Conservation (phyloP, 352 stramenopile species). For the Pythium coloratum region DNA sequence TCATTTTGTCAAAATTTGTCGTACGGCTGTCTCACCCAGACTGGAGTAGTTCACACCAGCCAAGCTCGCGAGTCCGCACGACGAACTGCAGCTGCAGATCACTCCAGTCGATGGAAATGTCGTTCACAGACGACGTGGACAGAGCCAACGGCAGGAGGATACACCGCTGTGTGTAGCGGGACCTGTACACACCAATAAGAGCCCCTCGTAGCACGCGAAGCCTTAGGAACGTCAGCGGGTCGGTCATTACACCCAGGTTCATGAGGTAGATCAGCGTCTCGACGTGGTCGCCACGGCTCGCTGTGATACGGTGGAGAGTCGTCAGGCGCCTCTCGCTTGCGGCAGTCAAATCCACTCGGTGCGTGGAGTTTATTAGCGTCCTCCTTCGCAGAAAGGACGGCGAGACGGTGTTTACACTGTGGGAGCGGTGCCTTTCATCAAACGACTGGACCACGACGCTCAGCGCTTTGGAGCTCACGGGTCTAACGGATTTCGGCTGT, state of each 20-base stretch:
- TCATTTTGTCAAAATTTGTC: not conserved
- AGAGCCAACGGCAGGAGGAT: slow-evolving; percentile 5
- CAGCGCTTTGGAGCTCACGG: not conserved
- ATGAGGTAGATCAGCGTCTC: slow-evolving; percentile 14
- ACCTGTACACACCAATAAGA: slow-evolving; percentile 1
- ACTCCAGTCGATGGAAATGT: slow-evolving; percentile 11
- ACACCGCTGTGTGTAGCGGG: not conserved
- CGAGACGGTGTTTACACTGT: not conserved
- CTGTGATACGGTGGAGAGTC: not conserved
- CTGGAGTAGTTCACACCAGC: slow-evolving; percentile 2
- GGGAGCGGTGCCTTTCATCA: not conserved
- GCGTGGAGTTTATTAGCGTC: not conserved
- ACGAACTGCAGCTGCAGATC: slow-evolving; percentile 2
- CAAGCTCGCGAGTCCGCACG: not conserved
- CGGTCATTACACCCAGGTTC: slow-evolving; percentile 18
- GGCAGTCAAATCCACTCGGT: not conserved
- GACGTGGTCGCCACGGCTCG: not conserved
- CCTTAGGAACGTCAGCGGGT: slow-evolving; percentile 11
- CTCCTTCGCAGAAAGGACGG: not conserved
- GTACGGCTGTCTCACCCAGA: not conserved
- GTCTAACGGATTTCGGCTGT: not conserved
- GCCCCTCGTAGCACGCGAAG: not conserved
- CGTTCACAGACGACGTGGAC: not conserved
- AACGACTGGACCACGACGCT: slow-evolving; percentile 3
- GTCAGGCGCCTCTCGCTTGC: not conserved